Percentiles rank a stretch among this genome's conserved stretches.
Conservation (phyloP, 768 basidiomycete species). For the Collybiopsis confluens region DNA sequence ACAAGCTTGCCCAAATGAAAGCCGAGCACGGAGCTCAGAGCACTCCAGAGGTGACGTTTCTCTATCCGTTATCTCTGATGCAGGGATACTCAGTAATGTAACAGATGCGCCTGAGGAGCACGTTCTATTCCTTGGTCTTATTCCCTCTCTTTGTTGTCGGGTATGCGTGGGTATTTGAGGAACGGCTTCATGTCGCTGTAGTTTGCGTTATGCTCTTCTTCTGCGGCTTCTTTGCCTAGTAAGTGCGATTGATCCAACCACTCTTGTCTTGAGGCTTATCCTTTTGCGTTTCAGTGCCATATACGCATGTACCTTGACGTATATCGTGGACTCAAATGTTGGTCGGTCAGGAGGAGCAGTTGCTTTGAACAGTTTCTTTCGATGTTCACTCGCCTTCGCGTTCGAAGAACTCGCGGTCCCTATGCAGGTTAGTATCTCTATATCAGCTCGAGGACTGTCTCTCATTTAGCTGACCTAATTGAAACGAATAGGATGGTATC, state of each 20-base stretch:
- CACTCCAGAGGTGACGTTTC: constrained; percentile 67
- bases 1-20: constrained; percentile 38
- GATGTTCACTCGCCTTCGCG: constrained; percentile 65
- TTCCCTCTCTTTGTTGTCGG: too few species aligned
- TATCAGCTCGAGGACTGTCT: too few species aligned
- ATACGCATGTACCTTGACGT: constrained; percentile 49
- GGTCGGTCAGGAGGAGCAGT: too few species aligned
- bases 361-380: constrained; percentile 75
- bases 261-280: too few species aligned
- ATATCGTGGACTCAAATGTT: constrained; percentile 81
- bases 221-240: constrained; percentile 74
- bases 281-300: constrained; percentile 24
- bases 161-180: too few species aligned
- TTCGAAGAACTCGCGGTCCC: constrained; percentile 72
- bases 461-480: too few species aligned
- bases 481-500: constrained; percentile 58
- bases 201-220: constrained; percentile 71
- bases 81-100: neutral
- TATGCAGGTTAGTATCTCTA: constrained; percentile 55
- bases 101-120: constrained; percentile 74
- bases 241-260: constrained; percentile 19
- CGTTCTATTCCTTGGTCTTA: constrained; percentile 50
- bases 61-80: neutral
- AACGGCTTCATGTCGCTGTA: constrained; percentile 59
- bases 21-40: constrained; percentile 39